Evolutionary conservation across 441 rosid species (phyloP).

Genomic region (Adansonia grandidieri): DNA sequence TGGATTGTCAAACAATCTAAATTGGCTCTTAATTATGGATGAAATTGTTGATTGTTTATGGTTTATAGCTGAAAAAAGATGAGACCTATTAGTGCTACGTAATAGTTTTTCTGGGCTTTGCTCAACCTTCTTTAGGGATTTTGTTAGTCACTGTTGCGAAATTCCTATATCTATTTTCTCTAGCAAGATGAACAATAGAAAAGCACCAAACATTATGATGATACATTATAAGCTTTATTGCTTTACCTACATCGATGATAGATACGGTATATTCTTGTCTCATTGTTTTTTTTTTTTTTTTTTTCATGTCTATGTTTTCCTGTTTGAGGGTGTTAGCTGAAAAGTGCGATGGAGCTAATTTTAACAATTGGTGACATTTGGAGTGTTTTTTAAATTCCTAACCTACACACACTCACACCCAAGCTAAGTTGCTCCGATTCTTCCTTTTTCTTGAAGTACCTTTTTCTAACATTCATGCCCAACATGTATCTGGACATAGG

Average conservation of each 20-base stretch:
- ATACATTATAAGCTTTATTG: not conserved
- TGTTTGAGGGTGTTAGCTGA: not conserved
- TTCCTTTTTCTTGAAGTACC: too few species aligned
- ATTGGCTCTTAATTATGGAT: not conserved
- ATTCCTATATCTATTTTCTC: not conserved
- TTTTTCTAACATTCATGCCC: too few species aligned
- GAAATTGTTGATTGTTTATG: not conserved
- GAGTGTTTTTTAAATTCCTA: not conserved
- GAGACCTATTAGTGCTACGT: not conserved
- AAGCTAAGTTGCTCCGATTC: too few species aligned
- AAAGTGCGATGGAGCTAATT: not conserved
- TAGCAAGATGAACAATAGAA: not conserved
- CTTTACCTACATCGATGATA: not conserved
- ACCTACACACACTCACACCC: not conserved
- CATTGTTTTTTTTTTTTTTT: too few species aligned
- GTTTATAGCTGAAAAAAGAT: not conserved
- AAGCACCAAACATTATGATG: not conserved
- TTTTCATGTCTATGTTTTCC: too few species aligned
- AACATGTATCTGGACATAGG: too few species aligned
- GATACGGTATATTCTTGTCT: too few species aligned
- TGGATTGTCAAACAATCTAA: not conserved
- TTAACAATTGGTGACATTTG: not conserved
- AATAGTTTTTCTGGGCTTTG: not conserved
- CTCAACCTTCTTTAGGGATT: not conserved
- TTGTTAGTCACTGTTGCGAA: not conserved